Conservation (phyloP, 2,329 filamentous ascomycete species). For the Pochonia chlamydosporia region DNA sequence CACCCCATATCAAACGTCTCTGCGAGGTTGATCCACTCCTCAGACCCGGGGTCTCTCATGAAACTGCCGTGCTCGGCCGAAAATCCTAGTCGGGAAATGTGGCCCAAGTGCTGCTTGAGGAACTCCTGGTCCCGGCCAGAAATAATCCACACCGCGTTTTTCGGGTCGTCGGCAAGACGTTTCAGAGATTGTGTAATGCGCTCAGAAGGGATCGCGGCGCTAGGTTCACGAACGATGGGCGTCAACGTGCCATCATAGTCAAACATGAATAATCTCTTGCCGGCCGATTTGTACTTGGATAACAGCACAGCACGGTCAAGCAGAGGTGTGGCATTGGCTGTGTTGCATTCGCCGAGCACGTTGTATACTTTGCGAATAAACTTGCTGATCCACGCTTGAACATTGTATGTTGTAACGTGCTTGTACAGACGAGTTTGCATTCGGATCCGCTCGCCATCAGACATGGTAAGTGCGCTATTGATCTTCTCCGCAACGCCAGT, state of each 20-base stretch:
- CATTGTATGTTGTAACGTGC: slow-evolving; percentile 79
- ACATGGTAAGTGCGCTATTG: slow-evolving; percentile 74
- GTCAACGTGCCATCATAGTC: slow-evolving; percentile 98
- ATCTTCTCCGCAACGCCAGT: slow-evolving; percentile 79
- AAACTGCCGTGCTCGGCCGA: slow-evolving; percentile 97
- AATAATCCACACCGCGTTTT: slow-evolving; percentile 96
- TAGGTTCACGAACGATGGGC: slow-evolving; percentile 87
- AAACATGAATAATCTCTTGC: slow-evolving; percentile 90
- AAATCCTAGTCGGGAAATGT: slow-evolving; percentile 83
- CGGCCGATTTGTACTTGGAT: slow-evolving; percentile 65
- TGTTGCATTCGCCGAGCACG: slow-evolving; percentile 72
- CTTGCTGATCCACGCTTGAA: slow-evolving; percentile 78
- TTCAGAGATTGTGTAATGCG: slow-evolving; percentile 75
- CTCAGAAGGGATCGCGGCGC: slow-evolving; percentile 81
- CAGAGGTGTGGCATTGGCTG: slow-evolving; percentile 70
- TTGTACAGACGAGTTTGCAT: slow-evolving; percentile 73
- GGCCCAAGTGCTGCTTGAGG: slow-evolving; percentile 84
- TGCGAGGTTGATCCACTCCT: slow-evolving; percentile 83
- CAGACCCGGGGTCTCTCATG: slow-evolving; percentile 70
- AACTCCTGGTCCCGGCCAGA: slow-evolving; percentile 92
- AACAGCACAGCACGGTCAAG: slow-evolving; percentile 72
- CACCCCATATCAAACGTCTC: slow-evolving; percentile 86
- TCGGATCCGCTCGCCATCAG: slow-evolving; percentile 53
- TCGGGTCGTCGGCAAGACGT: slow-evolving; percentile 69
- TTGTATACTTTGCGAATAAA: slow-evolving; percentile 74